Evolutionary conservation across 768 basidiomycete genomes (phyloP).

Genomic region (Candolleomyces eurysporus): DNA sequence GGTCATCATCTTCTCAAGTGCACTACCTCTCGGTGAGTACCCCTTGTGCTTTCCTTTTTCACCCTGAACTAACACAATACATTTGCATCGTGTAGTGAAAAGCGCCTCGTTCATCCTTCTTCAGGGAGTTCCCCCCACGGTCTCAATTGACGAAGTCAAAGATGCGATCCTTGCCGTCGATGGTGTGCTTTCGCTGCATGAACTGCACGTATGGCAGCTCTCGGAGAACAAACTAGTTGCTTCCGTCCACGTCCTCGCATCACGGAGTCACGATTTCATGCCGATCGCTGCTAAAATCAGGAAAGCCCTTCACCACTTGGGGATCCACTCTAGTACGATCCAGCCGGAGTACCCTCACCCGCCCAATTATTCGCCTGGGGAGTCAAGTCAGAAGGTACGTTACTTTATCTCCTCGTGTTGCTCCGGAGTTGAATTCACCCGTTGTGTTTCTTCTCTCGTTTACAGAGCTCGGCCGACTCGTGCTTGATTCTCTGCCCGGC

Average conservation of each 20-base stretch:
- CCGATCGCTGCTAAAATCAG: conserved; percentile 81
- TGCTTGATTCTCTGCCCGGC: conserved; percentile 74
- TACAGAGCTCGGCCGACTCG: conserved; percentile 51
- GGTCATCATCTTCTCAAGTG: conserved; percentile 93
- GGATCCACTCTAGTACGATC: conserved; percentile 93
- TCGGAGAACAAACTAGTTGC: conserved; percentile 94
- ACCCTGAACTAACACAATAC: neutral
- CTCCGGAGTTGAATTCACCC: neutral
- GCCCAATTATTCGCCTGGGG: conserved; percentile 40
- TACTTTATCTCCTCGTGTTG: neutral
- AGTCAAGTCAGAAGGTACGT: neutral
- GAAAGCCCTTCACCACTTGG: conserved; percentile 80
- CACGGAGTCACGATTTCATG: conserved; percentile 87
- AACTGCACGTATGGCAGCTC: conserved; percentile 97
- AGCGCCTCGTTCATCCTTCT: conserved; percentile 93
- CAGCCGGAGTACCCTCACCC: conserved; percentile 77
- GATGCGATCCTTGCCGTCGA: conserved; percentile 76
- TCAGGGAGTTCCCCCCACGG: conserved; percentile 87
- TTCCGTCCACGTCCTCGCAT: conserved; percentile 90
- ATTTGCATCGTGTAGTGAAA: conserved; percentile 47
- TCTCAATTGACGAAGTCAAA: conserved; percentile 88
- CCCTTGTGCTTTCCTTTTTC: neutral
- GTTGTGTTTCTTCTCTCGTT: neutral
- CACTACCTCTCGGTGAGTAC: conserved; percentile 78
- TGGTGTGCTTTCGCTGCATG: conserved; percentile 87